Evolutionary conservation across 2,329 filamentous ascomycete species (phyloP).

Genomic region (Aspergillus pseudoviridinutans): DNA sequence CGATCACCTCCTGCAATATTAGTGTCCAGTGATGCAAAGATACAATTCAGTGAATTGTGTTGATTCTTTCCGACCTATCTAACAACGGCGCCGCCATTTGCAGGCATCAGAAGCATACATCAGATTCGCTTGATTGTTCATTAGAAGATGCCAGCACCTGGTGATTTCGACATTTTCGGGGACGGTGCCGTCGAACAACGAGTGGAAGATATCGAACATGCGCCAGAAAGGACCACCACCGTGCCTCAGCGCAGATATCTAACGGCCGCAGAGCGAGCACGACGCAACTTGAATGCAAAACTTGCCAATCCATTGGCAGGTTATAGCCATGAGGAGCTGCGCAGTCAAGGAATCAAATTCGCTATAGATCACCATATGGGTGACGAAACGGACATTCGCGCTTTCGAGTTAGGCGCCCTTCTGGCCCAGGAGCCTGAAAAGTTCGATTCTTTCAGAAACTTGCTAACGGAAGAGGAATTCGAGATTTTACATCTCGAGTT

Average conservation of each 20-base stretch:
- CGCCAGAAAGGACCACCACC: constrained; percentile 10
- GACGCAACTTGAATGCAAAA: constrained; percentile 45
- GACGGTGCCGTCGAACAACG: constrained; percentile 4
- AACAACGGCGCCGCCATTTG: background rate
- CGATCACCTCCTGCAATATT: background rate
- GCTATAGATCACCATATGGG: constrained; percentile 53
- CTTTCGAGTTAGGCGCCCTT: constrained; percentile 58
- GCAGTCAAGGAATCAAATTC: constrained; percentile 55
- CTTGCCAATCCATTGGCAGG: constrained; percentile 53
- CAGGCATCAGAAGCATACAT: background rate
- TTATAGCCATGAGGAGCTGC: constrained; percentile 49
- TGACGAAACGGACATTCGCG: constrained; percentile 53
- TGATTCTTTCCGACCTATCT: background rate
- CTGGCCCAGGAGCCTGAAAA: constrained; percentile 53
- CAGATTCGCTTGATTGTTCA: background rate
- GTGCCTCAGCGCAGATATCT: constrained; percentile 21
- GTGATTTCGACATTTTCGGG: constrained; percentile 4
- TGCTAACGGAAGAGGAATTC: constrained; percentile 56
- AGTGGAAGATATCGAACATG: constrained; percentile 11
- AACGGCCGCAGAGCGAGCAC: constrained; percentile 37
- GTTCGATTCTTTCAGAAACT: constrained; percentile 46
- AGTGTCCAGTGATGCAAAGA: background rate
- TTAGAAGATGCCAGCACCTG: constrained; percentile 13
- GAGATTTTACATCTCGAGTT: constrained; percentile 57
- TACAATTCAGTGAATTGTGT: background rate